phyloP scores from a whole-genome alignment of 176 grass and related monocot species.

The Elymus sibiricus region DNA sequence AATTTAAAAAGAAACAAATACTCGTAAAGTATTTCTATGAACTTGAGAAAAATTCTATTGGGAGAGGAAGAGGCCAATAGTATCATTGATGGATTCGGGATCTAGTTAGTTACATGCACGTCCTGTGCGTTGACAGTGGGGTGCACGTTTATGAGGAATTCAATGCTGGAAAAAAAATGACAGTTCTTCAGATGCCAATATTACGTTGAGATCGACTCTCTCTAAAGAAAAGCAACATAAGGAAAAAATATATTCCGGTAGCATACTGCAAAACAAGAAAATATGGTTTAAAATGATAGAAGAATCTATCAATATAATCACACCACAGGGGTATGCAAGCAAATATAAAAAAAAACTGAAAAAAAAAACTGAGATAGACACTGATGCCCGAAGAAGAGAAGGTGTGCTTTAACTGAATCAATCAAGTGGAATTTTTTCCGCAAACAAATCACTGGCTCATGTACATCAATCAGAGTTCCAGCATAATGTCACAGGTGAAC shows the following conservation, averaged over 20 bases:
- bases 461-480: constrained; percentile 45
- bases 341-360: constrained; percentile 27
- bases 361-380: constrained; percentile 87
- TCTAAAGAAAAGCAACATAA: constrained; percentile 91
- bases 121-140: too few species aligned
- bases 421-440: constrained; percentile 99
- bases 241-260: constrained; percentile 70
- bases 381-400: constrained; percentile 83
- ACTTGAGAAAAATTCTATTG: too few species aligned
- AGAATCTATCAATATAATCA: constrained; percentile 3
- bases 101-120: too few species aligned
- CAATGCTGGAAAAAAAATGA: constrained; percentile 19
- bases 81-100: too few species aligned
- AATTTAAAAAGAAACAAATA: too few species aligned
- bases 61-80: too few species aligned
- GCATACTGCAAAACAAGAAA: constrained; percentile 77
- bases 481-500: constrained; percentile 8
- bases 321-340: constrained; percentile 16
- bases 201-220: constrained; percentile 85
- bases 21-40: too few species aligned
- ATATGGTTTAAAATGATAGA: constrained; percentile 10
- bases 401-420: constrained; percentile 97
- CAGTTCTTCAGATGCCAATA: constrained; percentile 12
- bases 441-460: constrained; percentile 80
- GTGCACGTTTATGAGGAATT: neutral